phyloP scores from a whole-genome alignment of 352 stramenopile species.

The Globisporangium apiculatum region DNA sequence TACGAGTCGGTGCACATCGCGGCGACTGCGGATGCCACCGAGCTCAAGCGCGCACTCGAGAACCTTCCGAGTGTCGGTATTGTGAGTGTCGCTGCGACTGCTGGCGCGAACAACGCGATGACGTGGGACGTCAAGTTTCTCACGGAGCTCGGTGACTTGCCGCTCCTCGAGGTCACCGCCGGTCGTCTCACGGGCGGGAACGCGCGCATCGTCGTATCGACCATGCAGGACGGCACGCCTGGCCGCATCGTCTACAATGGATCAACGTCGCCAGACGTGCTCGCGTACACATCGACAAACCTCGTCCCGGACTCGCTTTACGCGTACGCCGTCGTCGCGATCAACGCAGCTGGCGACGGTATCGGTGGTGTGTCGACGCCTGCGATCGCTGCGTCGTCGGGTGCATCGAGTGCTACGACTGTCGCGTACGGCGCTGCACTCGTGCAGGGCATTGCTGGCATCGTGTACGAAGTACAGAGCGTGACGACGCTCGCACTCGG shows the following conservation, averaged over 20 bases:
- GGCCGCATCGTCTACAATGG: constrained; percentile 91
- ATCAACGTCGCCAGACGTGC: constrained; percentile 65
- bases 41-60: constrained; percentile 85
- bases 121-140: constrained; percentile 90
- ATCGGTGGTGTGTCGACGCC: constrained; percentile 80
- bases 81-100: constrained; percentile 56
- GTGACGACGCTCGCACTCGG: constrained; percentile 48
- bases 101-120: constrained; percentile 55
- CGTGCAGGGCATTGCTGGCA: constrained; percentile 86
- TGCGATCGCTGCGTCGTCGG: constrained; percentile 89
- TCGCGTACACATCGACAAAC: constrained; percentile 67
- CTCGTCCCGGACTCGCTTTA: constrained; percentile 89
- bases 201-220: constrained; percentile 59
- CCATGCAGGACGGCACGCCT: constrained; percentile 82
- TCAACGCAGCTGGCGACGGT: constrained; percentile 90
- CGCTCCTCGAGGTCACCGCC: constrained; percentile 85
- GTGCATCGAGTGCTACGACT: constrained; percentile 81
- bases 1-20: constrained; percentile 71
- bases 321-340: constrained; percentile 88
- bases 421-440: constrained; percentile 87
- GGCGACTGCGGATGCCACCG: constrained; percentile 29
- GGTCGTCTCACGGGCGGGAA: constrained; percentile 78
- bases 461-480: constrained; percentile 94
- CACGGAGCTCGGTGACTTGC: constrained; percentile 91
- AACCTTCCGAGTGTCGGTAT: constrained; percentile 81